A percentile compares a stretch with the other conserved stretches of the same genome.
Conservation (phyloP, 108 stramenopile species). For the Discostella stelligeroides region DNA sequence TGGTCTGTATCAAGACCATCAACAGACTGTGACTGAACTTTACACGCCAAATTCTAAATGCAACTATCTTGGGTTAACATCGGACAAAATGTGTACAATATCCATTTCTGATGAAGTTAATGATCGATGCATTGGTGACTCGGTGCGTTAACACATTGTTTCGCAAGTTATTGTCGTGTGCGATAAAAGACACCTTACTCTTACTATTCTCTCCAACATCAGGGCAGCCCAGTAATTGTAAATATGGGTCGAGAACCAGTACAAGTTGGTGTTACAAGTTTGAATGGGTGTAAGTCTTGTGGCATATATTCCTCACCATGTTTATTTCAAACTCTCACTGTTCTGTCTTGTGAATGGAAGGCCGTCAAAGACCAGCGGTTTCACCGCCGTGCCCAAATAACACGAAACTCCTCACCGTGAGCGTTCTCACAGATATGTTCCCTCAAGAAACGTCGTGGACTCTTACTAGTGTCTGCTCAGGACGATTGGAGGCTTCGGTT, state of each 20-base stretch:
- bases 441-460: no score
- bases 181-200: neutral
- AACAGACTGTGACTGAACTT: neutral
- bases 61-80: neutral
- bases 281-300: no score
- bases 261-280: no score
- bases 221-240: neutral
- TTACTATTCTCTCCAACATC: neutral
- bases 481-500: no score
- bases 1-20: neutral
- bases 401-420: no score
- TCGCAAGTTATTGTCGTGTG: neutral
- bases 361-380: neutral
- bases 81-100: neutral
- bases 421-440: no score
- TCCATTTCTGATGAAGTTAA: neutral
- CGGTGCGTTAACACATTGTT: neutral
- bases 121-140: neutral
- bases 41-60: neutral
- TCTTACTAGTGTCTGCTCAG: no score
- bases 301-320: neutral
- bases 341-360: neutral
- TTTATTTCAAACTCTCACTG: neutral
- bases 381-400: neutral
- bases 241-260: neutral